Evolutionary conservation across 129 eudicot species (phyloP), one percentile per base, ranked within the genome.

Genomic region (Centaurea solstitialis): DNA sequence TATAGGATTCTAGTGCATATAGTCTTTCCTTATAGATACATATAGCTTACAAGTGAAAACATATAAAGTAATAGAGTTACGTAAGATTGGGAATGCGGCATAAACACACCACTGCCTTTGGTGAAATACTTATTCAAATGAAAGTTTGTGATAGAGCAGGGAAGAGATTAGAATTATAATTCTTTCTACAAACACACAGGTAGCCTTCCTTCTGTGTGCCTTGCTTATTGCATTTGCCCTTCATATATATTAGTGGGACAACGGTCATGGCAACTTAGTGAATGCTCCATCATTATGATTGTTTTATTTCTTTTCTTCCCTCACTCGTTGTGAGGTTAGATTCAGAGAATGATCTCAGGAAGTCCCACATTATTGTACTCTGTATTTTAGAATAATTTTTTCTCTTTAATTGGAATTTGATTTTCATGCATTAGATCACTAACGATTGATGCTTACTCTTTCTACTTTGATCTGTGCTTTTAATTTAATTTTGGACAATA

Each of bases 381-480:
- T 79, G 30, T 26, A 10, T 24, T 67, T 67, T 59, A 18, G 61
- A 9, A 79, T 21, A 43, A n/a, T n/a, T 79, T 22, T 37, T 37
- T 2, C 68, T 69, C 39, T 20, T n/a, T 37, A 17, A 70, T 33
- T 80, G 43, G 73, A 73, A 38, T 20, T 33, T 17, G 21, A 68
- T 37, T 30, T 68, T 40, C 45, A n/a, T 47, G 38, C 71, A 68
- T 74, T 45, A 17, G 17, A 81, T 68, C 43, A 38, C 57, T n/a
- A 66, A 39, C 76, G 50, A 76, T 50, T 8, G 70, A 69, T 69
- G 70, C 75, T 57, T 69, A 76, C 66, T 82, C 64, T 76, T 33
- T 65, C 38, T 41, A 9, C 68, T 65, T 66, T 64, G 30, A 38
- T 11, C 13, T 41, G 0, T 57, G 15, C 5, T 82, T 59, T 68